Base-by-base conservation (phyloP, 495 filamentous ascomycete species). In the Niebla homalea region DNA sequence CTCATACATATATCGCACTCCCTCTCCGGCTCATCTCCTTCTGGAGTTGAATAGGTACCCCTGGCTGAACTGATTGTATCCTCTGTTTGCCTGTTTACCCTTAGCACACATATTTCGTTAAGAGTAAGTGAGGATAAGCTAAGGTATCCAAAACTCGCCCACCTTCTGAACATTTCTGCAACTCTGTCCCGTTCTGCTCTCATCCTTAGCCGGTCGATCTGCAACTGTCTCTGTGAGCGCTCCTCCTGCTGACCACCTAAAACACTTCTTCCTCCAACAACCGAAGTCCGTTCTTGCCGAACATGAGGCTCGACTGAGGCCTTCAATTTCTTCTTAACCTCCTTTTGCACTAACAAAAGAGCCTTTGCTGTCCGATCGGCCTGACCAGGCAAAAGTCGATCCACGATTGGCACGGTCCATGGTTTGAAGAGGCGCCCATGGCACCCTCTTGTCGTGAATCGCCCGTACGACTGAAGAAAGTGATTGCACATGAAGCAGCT, bases 91-190 rank as follows among this genome's bases (percentile, higher is more conserved):
- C 55, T 57, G n/a, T 57, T 55, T 46, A 55, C 32, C 48, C 38
- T 57, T 55, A 57, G 55, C 41, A 57, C 36, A 19, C 51, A 55
- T 50, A 26, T 51, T 41, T 57, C 41, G 46, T 40, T 47, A 21
- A n/a, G 45, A 44, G 25, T 38, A 54, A 46, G 48, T 47, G 48
- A 52, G 52, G 49, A 52, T 42, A 36, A 56, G 43, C 50, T 49
- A 60, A 55, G 41, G 48, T 51, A 36, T 48, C 19, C 21, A 5
- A 46, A 46, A 20, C 0, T 49, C 36, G 29, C 51, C 53, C 43
- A 60, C 58, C 56, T 60, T 60, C 43, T 60, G 58, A 60, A 60
- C 58, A 60, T 59, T 54, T 60, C 56, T 49, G 56, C 58, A 59
- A 56, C 56, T 53, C 58, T 55, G 35, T 60, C 57, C 22, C 46